Base-by-base conservation (phyloP, 768 basidiomycete genomes). In the Tulasnella calospora region DNA sequence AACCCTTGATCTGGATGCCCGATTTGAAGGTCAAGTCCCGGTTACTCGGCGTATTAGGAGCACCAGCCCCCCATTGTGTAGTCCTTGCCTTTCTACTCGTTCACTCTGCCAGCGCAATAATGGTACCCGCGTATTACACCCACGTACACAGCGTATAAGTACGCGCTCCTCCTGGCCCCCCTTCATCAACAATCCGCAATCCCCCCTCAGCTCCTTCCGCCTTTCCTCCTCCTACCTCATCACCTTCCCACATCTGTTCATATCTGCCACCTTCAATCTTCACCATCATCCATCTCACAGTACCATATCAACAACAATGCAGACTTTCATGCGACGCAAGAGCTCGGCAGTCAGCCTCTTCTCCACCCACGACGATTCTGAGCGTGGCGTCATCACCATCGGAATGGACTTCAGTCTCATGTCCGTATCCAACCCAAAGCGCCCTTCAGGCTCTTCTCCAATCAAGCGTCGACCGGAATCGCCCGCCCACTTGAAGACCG, bases 281-380 rank as follows among this genome's bases (percentile, higher is more conserved):
- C 61, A 67, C 23, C 23, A 7, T 57, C 55, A 57, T 15, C 55
- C 15, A 57, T 57, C 23, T 30, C 61, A 67, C 30, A 27, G 61
- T 67, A 67, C 6, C 61, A 67, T 30, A 67, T 57, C n/a, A n/a
- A 57, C 23, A n/a, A 33, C 61, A 27, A 67, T 67, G 61, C 61
- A 67, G 30, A 67, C 61, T 35, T 67, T 67, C 61, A 67, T 67
- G 61, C n/a, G 61, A 13, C 61, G 61, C 61, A 67, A 67, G 61
- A 67, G 61, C 61, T 67, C 61, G 15, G 61, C 61, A 10, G 61
- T 67, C 61, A 67, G 61, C 61, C 61, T 67, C 61, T 67, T 67
- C 61, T 67, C 61, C 27, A 67, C 61, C 30, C 61, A 67, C 27
- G 61, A 67, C 61, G 61, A 67, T 30, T 67, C 61, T 30, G 61